phyloP scores from a whole-genome alignment of 495 filamentous ascomycete genomes.

The Penicillium coprophilum region DNA sequence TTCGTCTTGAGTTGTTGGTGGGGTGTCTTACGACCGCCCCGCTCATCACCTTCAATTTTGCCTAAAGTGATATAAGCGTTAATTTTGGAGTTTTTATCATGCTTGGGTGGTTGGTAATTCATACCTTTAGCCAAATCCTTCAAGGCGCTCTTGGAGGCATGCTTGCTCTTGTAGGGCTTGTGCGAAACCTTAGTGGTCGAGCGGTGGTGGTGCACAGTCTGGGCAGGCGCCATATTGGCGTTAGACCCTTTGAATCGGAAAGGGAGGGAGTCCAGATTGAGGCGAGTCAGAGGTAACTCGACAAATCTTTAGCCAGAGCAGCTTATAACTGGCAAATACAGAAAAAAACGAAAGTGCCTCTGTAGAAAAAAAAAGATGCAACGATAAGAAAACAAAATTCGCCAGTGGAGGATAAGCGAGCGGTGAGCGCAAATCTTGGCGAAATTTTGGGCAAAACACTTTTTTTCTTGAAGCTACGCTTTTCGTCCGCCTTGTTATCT shows the following conservation, averaged over 20 bases:
- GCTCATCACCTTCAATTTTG: conserved; percentile 59
- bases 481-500: conserved; percentile 5
- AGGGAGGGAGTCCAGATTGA: conserved; percentile 63
- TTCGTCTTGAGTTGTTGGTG: conserved; percentile 98
- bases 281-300: conserved; percentile 8
- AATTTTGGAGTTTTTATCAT: conserved; percentile 58
- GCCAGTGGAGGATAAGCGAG: conserved; percentile 43
- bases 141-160: conserved; percentile 82
- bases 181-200: conserved; percentile 81
- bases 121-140: conserved; percentile 79
- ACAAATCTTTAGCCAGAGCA: neutral
- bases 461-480: conserved; percentile 16
- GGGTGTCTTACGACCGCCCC: conserved; percentile 74
- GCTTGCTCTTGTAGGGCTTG: conserved; percentile 88
- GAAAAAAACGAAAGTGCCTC: conserved; percentile 15
- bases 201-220: conserved; percentile 76
- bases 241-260: conserved; percentile 85
- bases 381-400: conserved; percentile 42
- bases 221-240: conserved; percentile 51
- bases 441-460: conserved; percentile 29
- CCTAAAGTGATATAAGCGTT: conserved; percentile 38
- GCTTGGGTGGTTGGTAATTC: neutral
- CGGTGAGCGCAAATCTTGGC: conserved; percentile 35
- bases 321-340: conserved; percentile 4
- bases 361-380: conserved; percentile 22